phyloP scores from a whole-genome alignment of 1,139 yeast genomes.

The Kodamaea derodonti region DNA sequence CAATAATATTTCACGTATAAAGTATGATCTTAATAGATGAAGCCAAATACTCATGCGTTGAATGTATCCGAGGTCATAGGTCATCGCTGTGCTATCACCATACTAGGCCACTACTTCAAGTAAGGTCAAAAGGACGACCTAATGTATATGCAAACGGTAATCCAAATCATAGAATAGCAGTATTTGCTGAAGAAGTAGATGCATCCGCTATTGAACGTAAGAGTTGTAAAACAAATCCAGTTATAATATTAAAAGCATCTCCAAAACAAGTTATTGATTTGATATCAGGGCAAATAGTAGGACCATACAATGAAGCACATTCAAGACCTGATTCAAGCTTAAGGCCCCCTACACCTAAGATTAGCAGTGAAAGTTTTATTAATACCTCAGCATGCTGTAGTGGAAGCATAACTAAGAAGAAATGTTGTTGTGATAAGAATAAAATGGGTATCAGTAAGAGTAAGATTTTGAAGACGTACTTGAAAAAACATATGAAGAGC shows the following conservation, averaged over 20 bases:
- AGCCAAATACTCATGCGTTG: constrained; percentile 83
- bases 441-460: constrained; percentile 26
- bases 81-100: constrained; percentile 85
- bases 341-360: constrained; percentile 22
- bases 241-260: constrained; percentile 44
- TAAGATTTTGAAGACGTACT: constrained; percentile 34
- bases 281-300: constrained; percentile 40
- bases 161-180: constrained; percentile 53
- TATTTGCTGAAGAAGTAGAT: constrained; percentile 47
- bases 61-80: constrained; percentile 90
- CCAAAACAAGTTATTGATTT: constrained; percentile 51
- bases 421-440: constrained; percentile 23
- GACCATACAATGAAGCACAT: constrained; percentile 30
- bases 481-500: constrained; percentile 20
- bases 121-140: constrained; percentile 87
- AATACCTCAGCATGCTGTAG: constrained; percentile 33
- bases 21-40: constrained; percentile 81
- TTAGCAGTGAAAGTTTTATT: constrained; percentile 34
- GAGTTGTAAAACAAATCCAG: constrained; percentile 22
- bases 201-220: constrained; percentile 2
- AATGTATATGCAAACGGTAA: constrained; percentile 43
- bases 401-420: constrained; percentile 11
- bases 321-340: constrained; percentile 8
- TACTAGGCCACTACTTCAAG: constrained; percentile 74
- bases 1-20: background rate